These are phyloP conservation scores for Coemansia sp. DNA, from an alignment of 192 early-diverging fungal genomes.

Conservation along the genomic window DNA sequence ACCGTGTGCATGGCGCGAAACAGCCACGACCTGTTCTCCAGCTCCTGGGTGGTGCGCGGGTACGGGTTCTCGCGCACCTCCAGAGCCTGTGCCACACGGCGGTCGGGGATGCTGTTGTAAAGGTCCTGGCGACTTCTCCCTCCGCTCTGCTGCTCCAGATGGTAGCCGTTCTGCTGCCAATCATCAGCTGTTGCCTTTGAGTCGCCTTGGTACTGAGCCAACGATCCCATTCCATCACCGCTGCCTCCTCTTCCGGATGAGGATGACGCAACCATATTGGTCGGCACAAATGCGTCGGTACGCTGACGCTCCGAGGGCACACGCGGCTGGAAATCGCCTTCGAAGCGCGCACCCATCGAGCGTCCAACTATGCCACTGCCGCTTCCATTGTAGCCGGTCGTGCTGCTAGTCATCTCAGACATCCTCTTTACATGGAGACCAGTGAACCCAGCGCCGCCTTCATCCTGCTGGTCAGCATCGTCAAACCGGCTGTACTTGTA, in stretches of 20 bases:
- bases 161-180: background rate
- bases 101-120: background rate
- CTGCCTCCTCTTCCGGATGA: background rate
- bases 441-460: too few relatives aligned
- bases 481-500: constrained; percentile 24
- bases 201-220: background rate
- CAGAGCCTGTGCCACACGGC: background rate
- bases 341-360: constrained; percentile 6
- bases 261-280: constrained; percentile 17
- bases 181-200: background rate
- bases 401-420: background rate
- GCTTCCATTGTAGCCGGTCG: background rate
- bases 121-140: background rate
- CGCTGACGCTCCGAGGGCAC: constrained; percentile 23
- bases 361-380: background rate
- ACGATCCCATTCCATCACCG: too few relatives aligned
- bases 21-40: constrained; percentile 22
- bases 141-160: background rate
- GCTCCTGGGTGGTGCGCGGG: constrained; percentile 29
- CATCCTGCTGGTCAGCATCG: background rate
- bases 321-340: constrained; percentile 21
- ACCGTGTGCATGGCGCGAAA: constrained; percentile 11
- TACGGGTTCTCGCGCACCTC: constrained; percentile 7
- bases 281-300: constrained; percentile 33
- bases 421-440: background rate